Base-by-base conservation (phyloP, 73 alveolate genomes). In the Paramecium tetraurelia region DNA sequence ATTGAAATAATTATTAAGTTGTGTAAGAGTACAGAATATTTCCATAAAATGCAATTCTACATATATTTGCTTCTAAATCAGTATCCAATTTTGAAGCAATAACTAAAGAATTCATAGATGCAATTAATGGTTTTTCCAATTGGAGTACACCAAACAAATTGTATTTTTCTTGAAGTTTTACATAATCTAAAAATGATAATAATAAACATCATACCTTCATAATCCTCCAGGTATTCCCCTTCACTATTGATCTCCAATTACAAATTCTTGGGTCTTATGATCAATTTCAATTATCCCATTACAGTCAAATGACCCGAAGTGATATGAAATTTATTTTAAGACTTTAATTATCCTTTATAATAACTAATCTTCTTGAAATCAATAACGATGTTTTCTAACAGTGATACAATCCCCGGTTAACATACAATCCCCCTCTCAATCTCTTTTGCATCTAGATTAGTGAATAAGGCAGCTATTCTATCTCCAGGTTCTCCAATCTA, bases 41-140 rank as follows among this genome's bases (percentile, higher is more conserved):
- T 22, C 99, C 99, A 92, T 85, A 95, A 92, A 98, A 98, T 6
- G 99, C 99, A 50, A 98, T 96, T 95, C 99, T 97, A 88, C 99
- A 97, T 21, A 94, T 85, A 75, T 98, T 98, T 41, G 97, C 97
- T 18, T 97, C 92, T 36, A 97, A 95, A 85, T 98, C 99, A 36
- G 96, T 95, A 93, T 98, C 99, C 18, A 98, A 92, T 89, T 97
- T 97, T 2, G 99, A 95, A 53, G 98, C 99, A 29, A 98, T 95
- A 63, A 98, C 75, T 21, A 98, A 93, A 59, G 96, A 76, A 57
- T 96, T 85, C 44, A 93, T 89, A 2, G 98, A 94, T 2, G 97
- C 94, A 46, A 96, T 92, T n/a, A 95, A 95, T 69, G 97, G 97
- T 92, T 93, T 92, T 36, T 98, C 99, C 68, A 98, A 95, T 93